Evolutionary conservation across 2,329 filamentous ascomycete species (phyloP).

Genomic region (Pyrenochaeta sp.): DNA sequence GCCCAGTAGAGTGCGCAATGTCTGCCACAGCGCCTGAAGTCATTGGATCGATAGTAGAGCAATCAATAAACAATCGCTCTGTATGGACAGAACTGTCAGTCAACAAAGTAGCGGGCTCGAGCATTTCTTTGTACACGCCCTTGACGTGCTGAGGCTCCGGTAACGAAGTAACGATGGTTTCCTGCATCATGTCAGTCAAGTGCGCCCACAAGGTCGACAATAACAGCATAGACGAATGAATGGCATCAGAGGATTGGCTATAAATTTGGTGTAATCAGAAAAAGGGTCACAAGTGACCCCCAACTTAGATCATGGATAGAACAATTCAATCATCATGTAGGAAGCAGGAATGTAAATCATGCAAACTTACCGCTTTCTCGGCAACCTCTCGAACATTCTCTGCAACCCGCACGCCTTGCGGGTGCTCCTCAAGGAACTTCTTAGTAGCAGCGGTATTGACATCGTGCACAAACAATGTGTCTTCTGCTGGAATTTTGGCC

Average conservation of each 20-base stretch:
- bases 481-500: constrained; percentile 69
- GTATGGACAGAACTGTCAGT: constrained; percentile 58
- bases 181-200: constrained; percentile 61
- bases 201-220: constrained; percentile 4
- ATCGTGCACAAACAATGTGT: constrained; percentile 72
- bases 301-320: constrained; percentile 79
- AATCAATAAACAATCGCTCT: constrained; percentile 88
- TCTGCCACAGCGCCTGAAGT: constrained; percentile 82
- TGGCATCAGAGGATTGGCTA: constrained; percentile 78
- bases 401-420: constrained; percentile 64
- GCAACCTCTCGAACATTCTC: constrained; percentile 68
- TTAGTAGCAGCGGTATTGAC: constrained; percentile 66
- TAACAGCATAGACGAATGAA: constrained; percentile 14
- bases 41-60: constrained; percentile 92
- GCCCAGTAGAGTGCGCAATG: constrained; percentile 69
- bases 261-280: constrained; percentile 69
- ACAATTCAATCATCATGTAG: constrained; percentile 60
- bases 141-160: constrained; percentile 90
- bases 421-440: constrained; percentile 66
- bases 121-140: constrained; percentile 79
- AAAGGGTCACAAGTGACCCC: constrained; percentile 64
- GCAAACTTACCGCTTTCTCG: constrained; percentile 68
- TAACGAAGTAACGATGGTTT: constrained; percentile 86
- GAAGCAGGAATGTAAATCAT: constrained; percentile 14
- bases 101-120: constrained; percentile 66